phyloP scores from a whole-genome alignment of 1,284 basidiomycete species.

The Gymnopus androsaceus region DNA sequence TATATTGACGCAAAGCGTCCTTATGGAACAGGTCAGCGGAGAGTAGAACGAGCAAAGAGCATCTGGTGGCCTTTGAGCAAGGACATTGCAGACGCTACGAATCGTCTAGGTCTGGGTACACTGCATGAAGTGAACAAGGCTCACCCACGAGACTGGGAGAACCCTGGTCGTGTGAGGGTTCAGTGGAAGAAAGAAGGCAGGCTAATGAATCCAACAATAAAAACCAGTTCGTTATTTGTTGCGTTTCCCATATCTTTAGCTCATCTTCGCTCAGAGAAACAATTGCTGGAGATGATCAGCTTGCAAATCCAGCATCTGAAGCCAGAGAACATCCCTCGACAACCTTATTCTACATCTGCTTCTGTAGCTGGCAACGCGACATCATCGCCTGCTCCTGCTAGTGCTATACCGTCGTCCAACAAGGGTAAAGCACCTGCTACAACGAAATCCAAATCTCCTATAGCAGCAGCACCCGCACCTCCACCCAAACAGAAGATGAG shows the following conservation, averaged over 20 bases:
- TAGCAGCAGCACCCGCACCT: too few relatives aligned
- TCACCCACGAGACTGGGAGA: conserved; percentile 96
- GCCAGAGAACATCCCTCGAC: conserved; percentile 69
- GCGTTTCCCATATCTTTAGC: background rate
- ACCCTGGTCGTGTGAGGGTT: conserved; percentile 90
- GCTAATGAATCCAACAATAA: conserved; percentile 71
- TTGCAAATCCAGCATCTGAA: conserved; percentile 75
- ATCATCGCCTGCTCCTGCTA: conserved; percentile 18
- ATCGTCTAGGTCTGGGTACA: conserved; percentile 73
- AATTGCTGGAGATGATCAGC: conserved; percentile 77
- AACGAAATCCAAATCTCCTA: conserved; percentile 33
- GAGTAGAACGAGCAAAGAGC: conserved; percentile 77
- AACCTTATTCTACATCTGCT: conserved; percentile 55
- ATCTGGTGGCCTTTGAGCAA: conserved; percentile 95
- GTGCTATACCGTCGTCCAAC: conserved; percentile 23
- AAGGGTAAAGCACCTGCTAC: conserved; percentile 37
- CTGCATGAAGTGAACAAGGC: conserved; percentile 87
- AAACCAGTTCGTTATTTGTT: conserved; percentile 66
- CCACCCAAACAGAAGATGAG: conserved; percentile 24
- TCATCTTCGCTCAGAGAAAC: conserved; percentile 60
- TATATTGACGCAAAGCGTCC: conserved; percentile 96
- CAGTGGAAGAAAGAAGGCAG: conserved; percentile 84
- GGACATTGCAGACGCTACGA: conserved; percentile 86
- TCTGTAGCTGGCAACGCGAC: conserved; percentile 26
- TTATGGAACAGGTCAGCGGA: conserved; percentile 79